Conservation (phyloP, 768 basidiomycete genomes). For the Rhodocollybia butyracea region DNA sequence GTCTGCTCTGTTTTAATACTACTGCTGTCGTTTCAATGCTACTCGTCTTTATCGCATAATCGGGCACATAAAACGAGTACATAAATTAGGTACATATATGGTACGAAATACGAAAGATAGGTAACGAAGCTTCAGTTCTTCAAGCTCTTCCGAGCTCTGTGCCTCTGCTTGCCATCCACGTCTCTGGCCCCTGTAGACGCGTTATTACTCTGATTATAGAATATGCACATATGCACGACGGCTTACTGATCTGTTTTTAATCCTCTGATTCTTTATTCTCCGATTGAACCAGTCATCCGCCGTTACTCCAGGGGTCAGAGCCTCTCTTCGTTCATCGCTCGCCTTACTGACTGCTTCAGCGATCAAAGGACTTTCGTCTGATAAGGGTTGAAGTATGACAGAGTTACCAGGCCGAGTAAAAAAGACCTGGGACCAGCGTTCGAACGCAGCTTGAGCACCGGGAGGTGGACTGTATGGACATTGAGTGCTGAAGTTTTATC, state of each 20-base stretch:
- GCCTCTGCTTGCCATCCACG: constrained; percentile 18
- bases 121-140: not conserved
- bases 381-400: constrained; percentile 40
- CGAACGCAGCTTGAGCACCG: constrained; percentile 40
- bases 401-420: constrained; percentile 55
- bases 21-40: not conserved
- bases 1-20: no score
- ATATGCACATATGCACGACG: not conserved
- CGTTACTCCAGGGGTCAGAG: constrained; percentile 18
- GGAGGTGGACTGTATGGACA: constrained; percentile 39
- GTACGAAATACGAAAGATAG: not conserved
- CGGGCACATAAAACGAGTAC: no score
- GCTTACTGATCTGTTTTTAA: constrained; percentile 17
- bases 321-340: constrained; percentile 10
- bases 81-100: not conserved
- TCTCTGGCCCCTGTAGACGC: constrained; percentile 5
- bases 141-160: constrained; percentile 13
- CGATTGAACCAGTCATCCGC: constrained; percentile 20
- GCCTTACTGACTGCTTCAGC: constrained; percentile 34
- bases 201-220: constrained; percentile 3
- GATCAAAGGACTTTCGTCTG: constrained; percentile 42
- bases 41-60: no score
- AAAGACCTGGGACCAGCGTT: constrained; percentile 60
- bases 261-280: constrained; percentile 19
- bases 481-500: not conserved